Conservation (phyloP, 257 asterid species). For the Echites panduratus region DNA sequence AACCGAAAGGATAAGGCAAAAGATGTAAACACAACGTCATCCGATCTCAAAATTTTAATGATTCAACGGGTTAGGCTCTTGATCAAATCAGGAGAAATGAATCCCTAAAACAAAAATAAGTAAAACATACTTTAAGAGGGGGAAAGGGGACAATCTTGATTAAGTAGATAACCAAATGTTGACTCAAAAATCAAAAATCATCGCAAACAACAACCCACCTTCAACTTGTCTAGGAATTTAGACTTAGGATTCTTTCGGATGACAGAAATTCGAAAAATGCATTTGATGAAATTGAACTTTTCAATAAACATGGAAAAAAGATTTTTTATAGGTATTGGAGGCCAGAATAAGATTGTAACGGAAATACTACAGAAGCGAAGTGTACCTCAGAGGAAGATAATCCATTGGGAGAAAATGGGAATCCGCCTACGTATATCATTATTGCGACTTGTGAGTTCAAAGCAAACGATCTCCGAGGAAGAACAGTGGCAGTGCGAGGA, state of each 20-base stretch:
- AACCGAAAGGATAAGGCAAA: neutral
- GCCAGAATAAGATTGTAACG: neutral
- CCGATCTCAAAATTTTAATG: neutral
- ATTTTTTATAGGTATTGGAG: neutral
- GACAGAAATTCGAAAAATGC: neutral
- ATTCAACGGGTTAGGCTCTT: neutral
- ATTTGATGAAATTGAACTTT: neutral
- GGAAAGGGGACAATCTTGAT: neutral
- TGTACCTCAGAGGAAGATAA: conserved; percentile 45
- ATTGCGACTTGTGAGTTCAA: neutral
- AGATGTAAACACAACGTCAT: neutral
- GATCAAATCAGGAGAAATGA: neutral
- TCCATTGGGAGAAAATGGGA: conserved; percentile 36
- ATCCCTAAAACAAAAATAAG: neutral
- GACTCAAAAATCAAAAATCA: neutral
- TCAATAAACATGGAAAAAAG: neutral
- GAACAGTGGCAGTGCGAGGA: neutral
- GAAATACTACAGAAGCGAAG: neutral
- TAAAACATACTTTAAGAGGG: neutral
- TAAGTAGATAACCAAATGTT: neutral
- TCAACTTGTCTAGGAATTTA: neutral
- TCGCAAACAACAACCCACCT: too few relatives aligned
- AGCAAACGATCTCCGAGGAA: neutral
- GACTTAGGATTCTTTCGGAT: neutral
- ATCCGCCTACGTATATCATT: conserved; percentile 71